Conservation (phyloP, 805 yeast genomes). For the Saccharomycopsis fibuligera region DNA sequence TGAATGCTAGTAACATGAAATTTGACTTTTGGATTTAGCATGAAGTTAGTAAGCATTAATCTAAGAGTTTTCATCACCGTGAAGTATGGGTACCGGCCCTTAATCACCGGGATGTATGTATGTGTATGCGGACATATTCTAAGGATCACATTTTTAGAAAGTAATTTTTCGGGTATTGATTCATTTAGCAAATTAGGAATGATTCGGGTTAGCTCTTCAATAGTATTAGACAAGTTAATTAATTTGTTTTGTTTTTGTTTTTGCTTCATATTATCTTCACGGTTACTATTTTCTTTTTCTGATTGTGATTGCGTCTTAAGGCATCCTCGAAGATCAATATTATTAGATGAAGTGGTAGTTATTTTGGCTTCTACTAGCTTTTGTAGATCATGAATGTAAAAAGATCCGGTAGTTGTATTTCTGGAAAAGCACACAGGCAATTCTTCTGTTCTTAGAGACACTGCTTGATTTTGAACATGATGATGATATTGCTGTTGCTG, state of each 20-base stretch:
- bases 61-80: constrained; percentile 53
- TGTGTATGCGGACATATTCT: constrained; percentile 52
- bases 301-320: too few relatives aligned
- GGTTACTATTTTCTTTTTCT: too few relatives aligned
- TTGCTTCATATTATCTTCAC: too few relatives aligned
- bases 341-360: too few relatives aligned
- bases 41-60: constrained; percentile 45
- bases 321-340: too few relatives aligned
- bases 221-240: constrained; percentile 46
- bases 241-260: background rate
- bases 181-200: constrained; percentile 46
- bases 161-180: constrained; percentile 37
- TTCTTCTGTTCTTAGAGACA: too few relatives aligned
- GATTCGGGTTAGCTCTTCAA: constrained; percentile 39
- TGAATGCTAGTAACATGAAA: constrained; percentile 44
- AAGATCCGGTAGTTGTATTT: too few relatives aligned
- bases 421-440: too few relatives aligned
- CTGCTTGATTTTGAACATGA: too few relatives aligned
- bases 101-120: constrained; percentile 48
- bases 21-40: constrained; percentile 44
- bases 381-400: too few relatives aligned
- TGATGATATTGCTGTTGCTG: too few relatives aligned
- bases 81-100: constrained; percentile 50
- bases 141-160: constrained; percentile 43
- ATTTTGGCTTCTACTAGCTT: too few relatives aligned